These are phyloP conservation scores for Daldinia bambusicola DNA, from an alignment of 495 filamentous ascomycete species.

Conservation along the genomic window DNA sequence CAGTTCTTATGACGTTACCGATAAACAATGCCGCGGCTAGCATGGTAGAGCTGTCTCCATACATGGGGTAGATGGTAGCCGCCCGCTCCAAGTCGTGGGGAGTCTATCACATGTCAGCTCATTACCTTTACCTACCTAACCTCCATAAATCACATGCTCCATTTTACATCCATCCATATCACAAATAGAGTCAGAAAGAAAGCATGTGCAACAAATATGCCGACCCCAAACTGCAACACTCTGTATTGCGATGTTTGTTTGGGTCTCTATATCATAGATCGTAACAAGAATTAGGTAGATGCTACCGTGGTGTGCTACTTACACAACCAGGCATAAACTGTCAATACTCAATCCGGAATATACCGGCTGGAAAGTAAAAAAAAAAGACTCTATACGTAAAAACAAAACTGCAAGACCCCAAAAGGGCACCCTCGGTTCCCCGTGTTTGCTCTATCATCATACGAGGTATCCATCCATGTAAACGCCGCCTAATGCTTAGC, in stretches of 20 bases:
- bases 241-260: constrained; percentile 13
- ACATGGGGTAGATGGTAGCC: neutral
- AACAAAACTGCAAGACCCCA: neutral
- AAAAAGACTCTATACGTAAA: neutral
- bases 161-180: neutral
- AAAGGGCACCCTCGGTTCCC: neutral
- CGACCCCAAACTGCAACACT: constrained; percentile 20
- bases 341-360: neutral
- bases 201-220: constrained; percentile 6
- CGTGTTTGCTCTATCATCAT: constrained; percentile 28
- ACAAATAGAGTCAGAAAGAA: neutral
- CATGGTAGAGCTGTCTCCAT: neutral
- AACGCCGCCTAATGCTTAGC: constrained; percentile 87
- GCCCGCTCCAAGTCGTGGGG: neutral
- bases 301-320: neutral
- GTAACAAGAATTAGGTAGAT: constrained; percentile 6
- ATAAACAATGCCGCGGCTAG: neutral
- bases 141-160: constrained; percentile 3
- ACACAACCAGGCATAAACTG: neutral
- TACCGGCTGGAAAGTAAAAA: constrained; percentile 4
- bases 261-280: constrained; percentile 12
- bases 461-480: constrained; percentile 29
- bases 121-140: neutral
- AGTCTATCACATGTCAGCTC: constrained; percentile 1
- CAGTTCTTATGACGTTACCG: neutral